These are phyloP conservation scores for Golubevia sp. DNA, from an alignment of 1,284 basidiomycete genomes.

Conservation along the genomic window DNA sequence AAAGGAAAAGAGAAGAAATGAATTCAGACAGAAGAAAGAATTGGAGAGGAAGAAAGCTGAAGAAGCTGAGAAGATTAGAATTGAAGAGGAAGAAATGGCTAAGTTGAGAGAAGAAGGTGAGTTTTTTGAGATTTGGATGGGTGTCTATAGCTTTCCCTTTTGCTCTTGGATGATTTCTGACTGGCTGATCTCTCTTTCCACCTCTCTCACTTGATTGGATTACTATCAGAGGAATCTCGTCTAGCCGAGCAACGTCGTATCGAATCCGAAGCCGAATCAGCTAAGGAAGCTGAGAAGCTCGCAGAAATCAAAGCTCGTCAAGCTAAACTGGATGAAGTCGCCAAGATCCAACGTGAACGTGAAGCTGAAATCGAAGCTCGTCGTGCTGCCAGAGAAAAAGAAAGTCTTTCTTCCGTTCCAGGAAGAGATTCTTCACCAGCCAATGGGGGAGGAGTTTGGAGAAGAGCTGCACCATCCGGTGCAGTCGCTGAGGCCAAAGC, in stretches of 20 bases:
- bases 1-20: slow-evolving; percentile 72
- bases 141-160: no score
- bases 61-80: slow-evolving; percentile 21
- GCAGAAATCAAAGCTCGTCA: slow-evolving; percentile 56
- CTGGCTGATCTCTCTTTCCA: background rate
- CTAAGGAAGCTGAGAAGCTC: slow-evolving; percentile 53
- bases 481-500: slow-evolving; percentile 7
- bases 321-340: slow-evolving; percentile 41
- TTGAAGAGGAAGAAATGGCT: slow-evolving; percentile 41
- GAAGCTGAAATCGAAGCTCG: slow-evolving; percentile 41
- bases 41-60: background rate
- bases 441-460: slow-evolving; percentile 1
- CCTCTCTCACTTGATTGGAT: slow-evolving; percentile 5
- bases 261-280: slow-evolving; percentile 45
- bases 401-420: background rate
- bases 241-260: slow-evolving; percentile 40
- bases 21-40: slow-evolving; percentile 26
- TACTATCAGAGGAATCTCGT: slow-evolving; percentile 21
- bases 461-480: slow-evolving; percentile 6
- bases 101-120: slow-evolving; percentile 38
- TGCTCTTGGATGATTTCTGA: slow-evolving; percentile 9
- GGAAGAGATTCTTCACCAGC: slow-evolving; percentile 15
- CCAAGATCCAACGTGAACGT: slow-evolving; percentile 41
- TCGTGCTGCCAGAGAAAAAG: slow-evolving; percentile 8
- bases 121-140: slow-evolving; percentile 16